Conservation (phyloP, 2,329 filamentous ascomycete genomes). For the Fusarium neocosmosporiellum region DNA sequence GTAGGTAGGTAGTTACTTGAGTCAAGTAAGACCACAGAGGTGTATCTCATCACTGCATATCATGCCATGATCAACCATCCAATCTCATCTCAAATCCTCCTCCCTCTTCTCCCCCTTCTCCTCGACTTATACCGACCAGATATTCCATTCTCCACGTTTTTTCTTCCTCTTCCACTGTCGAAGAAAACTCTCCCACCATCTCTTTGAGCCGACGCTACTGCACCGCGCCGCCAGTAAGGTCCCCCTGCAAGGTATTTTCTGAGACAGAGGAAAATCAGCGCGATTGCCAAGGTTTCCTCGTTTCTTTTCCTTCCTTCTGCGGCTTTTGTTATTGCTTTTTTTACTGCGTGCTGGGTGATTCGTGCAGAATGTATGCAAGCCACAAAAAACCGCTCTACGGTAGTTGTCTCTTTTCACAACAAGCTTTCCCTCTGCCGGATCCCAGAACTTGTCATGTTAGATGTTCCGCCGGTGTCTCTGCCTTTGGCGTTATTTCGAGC, state of each 20-base stretch:
- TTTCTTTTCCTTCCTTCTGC: neutral
- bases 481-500: neutral
- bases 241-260: neutral
- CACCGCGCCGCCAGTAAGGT: constrained; percentile 8
- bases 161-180: neutral
- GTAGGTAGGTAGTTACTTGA: neutral
- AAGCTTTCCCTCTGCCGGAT: neutral
- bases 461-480: neutral
- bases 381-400: neutral
- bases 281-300: neutral
- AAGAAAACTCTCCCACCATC: constrained; percentile 25
- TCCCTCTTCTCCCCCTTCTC: neutral
- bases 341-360: neutral
- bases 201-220: constrained; percentile 12
- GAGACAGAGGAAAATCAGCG: neutral
- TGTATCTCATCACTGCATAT: neutral
- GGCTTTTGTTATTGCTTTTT: neutral
- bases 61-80: constrained; percentile 2
- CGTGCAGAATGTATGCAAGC: neutral
- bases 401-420: constrained; percentile 38
- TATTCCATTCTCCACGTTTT: constrained; percentile 8
- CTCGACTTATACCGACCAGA: neutral
- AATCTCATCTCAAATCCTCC: neutral
- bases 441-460: neutral
- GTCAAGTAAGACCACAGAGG: neutral